phyloP scores from a whole-genome alignment of 2,329 filamentous ascomycete genomes.

The Elsinoe fawcettii region DNA sequence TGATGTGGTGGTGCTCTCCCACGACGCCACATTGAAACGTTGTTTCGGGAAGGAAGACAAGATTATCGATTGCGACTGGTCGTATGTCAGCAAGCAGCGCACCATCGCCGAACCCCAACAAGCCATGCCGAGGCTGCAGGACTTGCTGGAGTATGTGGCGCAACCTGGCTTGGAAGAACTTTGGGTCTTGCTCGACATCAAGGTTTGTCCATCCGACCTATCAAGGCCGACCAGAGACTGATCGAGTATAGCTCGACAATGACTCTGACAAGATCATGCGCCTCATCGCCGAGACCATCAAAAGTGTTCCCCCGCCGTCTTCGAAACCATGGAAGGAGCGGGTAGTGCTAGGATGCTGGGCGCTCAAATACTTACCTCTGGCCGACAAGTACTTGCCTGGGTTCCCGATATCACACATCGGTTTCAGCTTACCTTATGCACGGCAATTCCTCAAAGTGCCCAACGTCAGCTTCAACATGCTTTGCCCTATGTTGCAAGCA shows the following conservation, averaged over 20 bases:
- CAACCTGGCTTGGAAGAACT: conserved; percentile 57
- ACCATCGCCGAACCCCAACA: conserved; percentile 62
- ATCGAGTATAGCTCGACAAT: conserved; percentile 53
- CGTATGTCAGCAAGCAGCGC: conserved; percentile 58
- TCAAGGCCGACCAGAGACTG: background rate
- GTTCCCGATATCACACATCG: conserved; percentile 61
- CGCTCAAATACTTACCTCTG: conserved; percentile 61
- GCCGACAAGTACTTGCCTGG: conserved; percentile 54
- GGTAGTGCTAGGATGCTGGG: conserved; percentile 77
- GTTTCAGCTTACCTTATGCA: conserved; percentile 59
- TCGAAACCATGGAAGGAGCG: conserved; percentile 60
- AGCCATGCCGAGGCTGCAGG: conserved; percentile 63
- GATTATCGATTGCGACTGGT: conserved; percentile 70
- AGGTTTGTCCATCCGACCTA: conserved; percentile 43
- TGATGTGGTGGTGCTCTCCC: conserved; percentile 65
- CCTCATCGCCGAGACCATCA: conserved; percentile 57
- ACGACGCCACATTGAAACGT: conserved; percentile 66
- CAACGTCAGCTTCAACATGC: conserved; percentile 69
- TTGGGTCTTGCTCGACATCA: conserved; percentile 85
- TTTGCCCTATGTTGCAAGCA: conserved; percentile 60
- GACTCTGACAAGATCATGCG: conserved; percentile 62
- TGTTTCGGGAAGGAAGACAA: conserved; percentile 71
- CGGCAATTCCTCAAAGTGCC: conserved; percentile 60
- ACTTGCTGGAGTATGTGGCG: conserved; percentile 65
- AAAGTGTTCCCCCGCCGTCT: conserved; percentile 38